Conservation (phyloP, 768 basidiomycete species). For the Amanita thiersii region DNA sequence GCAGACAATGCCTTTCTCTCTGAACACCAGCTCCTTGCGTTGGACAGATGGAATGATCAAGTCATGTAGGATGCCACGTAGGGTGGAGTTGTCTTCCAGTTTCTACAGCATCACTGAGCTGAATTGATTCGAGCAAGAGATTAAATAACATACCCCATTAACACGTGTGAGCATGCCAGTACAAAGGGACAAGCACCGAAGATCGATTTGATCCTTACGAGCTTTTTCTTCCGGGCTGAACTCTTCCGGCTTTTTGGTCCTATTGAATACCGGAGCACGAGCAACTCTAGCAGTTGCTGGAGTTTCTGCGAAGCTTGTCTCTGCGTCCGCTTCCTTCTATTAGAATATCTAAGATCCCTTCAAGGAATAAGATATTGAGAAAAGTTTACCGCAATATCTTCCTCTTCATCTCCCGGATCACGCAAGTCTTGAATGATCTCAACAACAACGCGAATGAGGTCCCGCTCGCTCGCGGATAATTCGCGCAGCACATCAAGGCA, state of each 20-base stretch:
- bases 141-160: constrained; percentile 59
- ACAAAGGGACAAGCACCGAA: constrained; percentile 77
- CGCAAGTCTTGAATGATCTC: constrained; percentile 29
- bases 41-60: constrained; percentile 88
- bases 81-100: constrained; percentile 70
- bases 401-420: constrained; percentile 24
- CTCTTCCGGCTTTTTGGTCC: constrained; percentile 42
- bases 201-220: constrained; percentile 62
- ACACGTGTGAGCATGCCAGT: constrained; percentile 88
- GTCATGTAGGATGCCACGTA: constrained; percentile 76
- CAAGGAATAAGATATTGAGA: neutral
- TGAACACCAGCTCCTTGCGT: constrained; percentile 74
- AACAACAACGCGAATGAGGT: constrained; percentile 28
- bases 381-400: constrained; percentile 14
- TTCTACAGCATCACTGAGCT: constrained; percentile 36
- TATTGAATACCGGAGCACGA: constrained; percentile 15
- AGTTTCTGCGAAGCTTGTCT: constrained; percentile 5
- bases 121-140: neutral
- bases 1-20: constrained; percentile 74
- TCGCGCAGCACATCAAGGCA: constrained; percentile 80
- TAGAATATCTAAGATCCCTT: neutral
- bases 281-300: constrained; percentile 11
- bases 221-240: constrained; percentile 60
- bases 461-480: constrained; percentile 62
- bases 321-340: constrained; percentile 4